Evolutionary conservation across 352 stramenopile species (phyloP), one percentile per base, ranked within the genome.

Genomic region (Phytophthora crassamura): DNA sequence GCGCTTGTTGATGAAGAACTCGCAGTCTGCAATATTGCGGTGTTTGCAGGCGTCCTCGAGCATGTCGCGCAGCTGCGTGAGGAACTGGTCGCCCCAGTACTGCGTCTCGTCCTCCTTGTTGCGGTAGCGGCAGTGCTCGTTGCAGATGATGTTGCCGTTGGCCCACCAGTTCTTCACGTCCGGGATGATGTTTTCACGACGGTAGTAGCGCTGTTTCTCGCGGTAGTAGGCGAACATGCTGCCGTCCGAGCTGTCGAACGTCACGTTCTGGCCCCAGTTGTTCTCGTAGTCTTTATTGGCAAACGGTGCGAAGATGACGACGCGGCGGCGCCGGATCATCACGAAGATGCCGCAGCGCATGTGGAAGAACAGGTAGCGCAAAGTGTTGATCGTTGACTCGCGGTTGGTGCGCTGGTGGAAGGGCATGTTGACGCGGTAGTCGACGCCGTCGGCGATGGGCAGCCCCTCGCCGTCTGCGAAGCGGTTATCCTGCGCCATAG

Each of bases 1-100:
- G 45, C 97, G 87, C 76, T 99, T 99, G 85, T 99, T 99, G 67
- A 99, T 96, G 82, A 99, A 99, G 64, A 99, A 99, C 75, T 99
- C 98, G 72, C 97, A 99, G 76, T 99, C 98, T 4, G 97, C 93
- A 47, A 99, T 93, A 40, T 93, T 75, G 33, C 97, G 89, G 55
- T 98, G 73, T 60, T 92, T 86, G 82, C 97, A 99, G 7, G 93
- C 82, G 66, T 99, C 94, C 55, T 98, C 96, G 7, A 99, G 80
- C 94, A 99, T 98, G 72, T 99, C 97, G 25, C 97, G 84, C 4
- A 99, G 75, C 42, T 98, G 90, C 18, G 95, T 91, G 22, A 99
- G 74, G 61, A 99, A 99, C 52, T 98, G 94, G 77, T 99, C 98
- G 67, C 96, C 96, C 96, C 97, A 99, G 73, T 97, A 97, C 78